These are phyloP conservation scores for Tuber umbilicatum DNA, from an alignment of 495 filamentous ascomycete genomes.

Conservation along the genomic window DNA sequence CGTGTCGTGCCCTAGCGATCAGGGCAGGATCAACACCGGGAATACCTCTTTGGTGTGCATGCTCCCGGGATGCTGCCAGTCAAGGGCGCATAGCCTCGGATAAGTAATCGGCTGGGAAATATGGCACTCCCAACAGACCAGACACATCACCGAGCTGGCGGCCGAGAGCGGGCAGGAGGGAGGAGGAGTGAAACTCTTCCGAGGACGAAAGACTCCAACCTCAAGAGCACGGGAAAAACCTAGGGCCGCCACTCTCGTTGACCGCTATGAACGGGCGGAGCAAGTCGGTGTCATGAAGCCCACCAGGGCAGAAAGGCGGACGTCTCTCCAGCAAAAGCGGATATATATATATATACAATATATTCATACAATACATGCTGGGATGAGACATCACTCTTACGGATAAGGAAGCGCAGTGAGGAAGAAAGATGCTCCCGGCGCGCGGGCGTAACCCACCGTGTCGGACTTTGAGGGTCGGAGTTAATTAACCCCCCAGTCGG, in stretches of 20 bases:
- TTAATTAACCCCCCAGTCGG: too few species aligned
- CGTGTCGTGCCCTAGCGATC: background rate
- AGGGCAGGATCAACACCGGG: background rate
- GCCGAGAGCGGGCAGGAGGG: background rate
- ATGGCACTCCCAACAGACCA: background rate
- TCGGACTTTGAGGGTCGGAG: too few species aligned
- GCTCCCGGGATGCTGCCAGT: background rate
- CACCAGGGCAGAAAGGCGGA: background rate
- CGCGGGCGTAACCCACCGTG: too few species aligned
- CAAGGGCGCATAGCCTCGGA: background rate
- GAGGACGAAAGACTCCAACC: background rate
- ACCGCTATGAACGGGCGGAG: background rate
- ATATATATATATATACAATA: too few species aligned
- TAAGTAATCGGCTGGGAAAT: background rate
- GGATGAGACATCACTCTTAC: background rate
- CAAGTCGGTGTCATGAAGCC: background rate
- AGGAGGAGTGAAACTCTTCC: background rate
- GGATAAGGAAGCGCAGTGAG: too few species aligned
- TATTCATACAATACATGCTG: too few species aligned
- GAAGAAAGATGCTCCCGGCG: too few species aligned
- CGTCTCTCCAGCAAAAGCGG: background rate
- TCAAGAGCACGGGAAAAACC: background rate
- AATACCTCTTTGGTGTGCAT: background rate
- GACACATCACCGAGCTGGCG: background rate
- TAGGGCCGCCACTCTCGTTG: background rate